Percentiles rank a stretch among this genome's conserved stretches.
phyloP scores from a whole-genome alignment of 495 filamentous ascomycete genomes.

The Hypoxylon perforatum region DNA sequence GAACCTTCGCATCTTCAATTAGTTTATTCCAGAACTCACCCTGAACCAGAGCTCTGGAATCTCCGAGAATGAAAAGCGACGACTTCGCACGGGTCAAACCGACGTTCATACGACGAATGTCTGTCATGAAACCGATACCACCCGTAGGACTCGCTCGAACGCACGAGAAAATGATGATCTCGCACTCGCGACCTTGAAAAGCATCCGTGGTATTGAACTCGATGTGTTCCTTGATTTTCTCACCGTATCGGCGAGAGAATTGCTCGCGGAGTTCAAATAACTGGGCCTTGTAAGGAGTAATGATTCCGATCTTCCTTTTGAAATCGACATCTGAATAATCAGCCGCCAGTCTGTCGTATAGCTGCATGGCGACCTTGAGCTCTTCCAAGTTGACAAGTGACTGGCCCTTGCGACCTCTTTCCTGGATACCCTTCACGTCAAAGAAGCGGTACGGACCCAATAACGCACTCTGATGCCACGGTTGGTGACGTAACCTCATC shows the following conservation, averaged over 20 bases:
- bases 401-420: slow-evolving; percentile 78
- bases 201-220: slow-evolving; percentile 99
- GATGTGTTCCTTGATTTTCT: slow-evolving; percentile 76
- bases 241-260: slow-evolving; percentile 78
- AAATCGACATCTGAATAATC: slow-evolving; percentile 78
- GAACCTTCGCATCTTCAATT: slow-evolving; percentile 78
- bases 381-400: slow-evolving; percentile 93
- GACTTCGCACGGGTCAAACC: slow-evolving; percentile 95
- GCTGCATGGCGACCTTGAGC: slow-evolving; percentile 80
- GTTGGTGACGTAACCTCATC: slow-evolving; percentile 74
- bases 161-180: slow-evolving; percentile 99
- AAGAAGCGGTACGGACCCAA: slow-evolving; percentile 98
- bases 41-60: slow-evolving; percentile 83
- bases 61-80: slow-evolving; percentile 93
- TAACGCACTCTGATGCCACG: slow-evolving; percentile 85
- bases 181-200: slow-evolving; percentile 95
- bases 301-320: slow-evolving; percentile 89
- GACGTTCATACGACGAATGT: slow-evolving; percentile 99
- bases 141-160: slow-evolving; percentile 88
- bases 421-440: slow-evolving; percentile 89
- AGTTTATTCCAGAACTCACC: slow-evolving; percentile 91
- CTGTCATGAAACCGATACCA: slow-evolving; percentile 96
- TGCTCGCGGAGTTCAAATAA: slow-evolving; percentile 78
- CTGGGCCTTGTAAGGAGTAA: slow-evolving; percentile 96
- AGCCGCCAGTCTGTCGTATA: slow-evolving; percentile 79